phyloP scores from a whole-genome alignment of 78 protist species.

The Creolimax fragrantissima region DNA sequence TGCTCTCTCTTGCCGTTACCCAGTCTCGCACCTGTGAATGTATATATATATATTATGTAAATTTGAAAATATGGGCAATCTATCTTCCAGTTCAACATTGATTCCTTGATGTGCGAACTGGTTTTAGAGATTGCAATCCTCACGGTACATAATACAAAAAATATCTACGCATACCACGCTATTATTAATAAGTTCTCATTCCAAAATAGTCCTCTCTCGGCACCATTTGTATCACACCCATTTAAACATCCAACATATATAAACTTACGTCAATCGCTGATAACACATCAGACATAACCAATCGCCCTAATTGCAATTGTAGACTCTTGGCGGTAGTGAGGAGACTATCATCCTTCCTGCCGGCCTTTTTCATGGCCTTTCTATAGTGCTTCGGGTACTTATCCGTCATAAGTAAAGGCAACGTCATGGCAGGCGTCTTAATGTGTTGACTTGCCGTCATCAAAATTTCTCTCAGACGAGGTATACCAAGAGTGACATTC shows the following conservation, averaged over 20 bases:
- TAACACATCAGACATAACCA: slow-evolving; percentile 36
- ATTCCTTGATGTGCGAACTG: too few relatives aligned
- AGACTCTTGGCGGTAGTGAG: slow-evolving; percentile 22
- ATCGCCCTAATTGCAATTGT: slow-evolving; percentile 37
- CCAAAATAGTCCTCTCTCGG: too few relatives aligned
- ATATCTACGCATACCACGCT: too few relatives aligned
- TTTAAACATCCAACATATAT: background rate
- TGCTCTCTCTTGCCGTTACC: background rate
- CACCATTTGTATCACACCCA: too few relatives aligned
- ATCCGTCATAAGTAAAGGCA: background rate
- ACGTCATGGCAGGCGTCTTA: slow-evolving; percentile 54
- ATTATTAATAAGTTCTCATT: too few relatives aligned
- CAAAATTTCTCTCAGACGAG: slow-evolving; percentile 51
- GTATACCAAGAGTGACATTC: slow-evolving; percentile 96
- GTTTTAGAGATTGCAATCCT: too few relatives aligned
- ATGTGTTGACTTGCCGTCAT: slow-evolving; percentile 58
- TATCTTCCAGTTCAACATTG: too few relatives aligned
- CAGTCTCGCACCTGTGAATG: background rate
- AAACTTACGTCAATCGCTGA: slow-evolving; percentile 3
- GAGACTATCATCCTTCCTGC: background rate
- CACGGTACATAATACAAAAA: too few relatives aligned
- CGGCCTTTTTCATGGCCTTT: too few relatives aligned
- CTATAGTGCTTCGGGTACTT: slow-evolving; percentile 29
- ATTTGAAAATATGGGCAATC: too few relatives aligned
- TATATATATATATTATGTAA: too few relatives aligned